Conservation (phyloP, 2,329 filamentous ascomycete genomes). For the Claviceps monticola region DNA sequence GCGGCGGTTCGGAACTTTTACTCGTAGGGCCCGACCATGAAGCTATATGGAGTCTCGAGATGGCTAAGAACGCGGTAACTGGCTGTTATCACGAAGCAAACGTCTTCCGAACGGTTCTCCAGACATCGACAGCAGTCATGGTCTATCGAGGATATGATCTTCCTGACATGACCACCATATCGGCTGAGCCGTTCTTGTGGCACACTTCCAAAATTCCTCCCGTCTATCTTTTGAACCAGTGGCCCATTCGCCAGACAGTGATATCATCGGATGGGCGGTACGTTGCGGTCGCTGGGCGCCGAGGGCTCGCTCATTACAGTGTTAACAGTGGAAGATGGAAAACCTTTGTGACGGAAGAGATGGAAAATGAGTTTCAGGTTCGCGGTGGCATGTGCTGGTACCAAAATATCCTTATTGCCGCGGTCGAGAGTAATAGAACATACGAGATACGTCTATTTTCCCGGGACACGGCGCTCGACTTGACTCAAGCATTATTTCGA, state of each 20-base stretch:
- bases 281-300: constrained; percentile 84
- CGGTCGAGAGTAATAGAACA: constrained; percentile 71
- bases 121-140: constrained; percentile 79
- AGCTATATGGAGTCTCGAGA: constrained; percentile 75
- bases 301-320: constrained; percentile 90
- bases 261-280: constrained; percentile 89
- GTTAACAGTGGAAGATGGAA: constrained; percentile 92
- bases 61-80: constrained; percentile 85
- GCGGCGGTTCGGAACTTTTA: constrained; percentile 74
- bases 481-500: constrained; percentile 56
- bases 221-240: constrained; percentile 76
- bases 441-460: constrained; percentile 90
- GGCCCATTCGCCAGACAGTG: constrained; percentile 79
- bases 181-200: constrained; percentile 88
- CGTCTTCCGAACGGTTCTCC: constrained; percentile 74
- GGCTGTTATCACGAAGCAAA: constrained; percentile 88
- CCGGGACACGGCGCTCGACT: constrained; percentile 66
- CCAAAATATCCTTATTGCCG: constrained; percentile 84
- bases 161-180: constrained; percentile 79
- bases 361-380: constrained; percentile 84
- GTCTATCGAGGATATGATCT: constrained; percentile 89
- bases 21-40: constrained; percentile 59
- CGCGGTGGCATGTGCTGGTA: constrained; percentile 98
- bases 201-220: constrained; percentile 79
- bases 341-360: constrained; percentile 66